Evolutionary conservation across 352 stramenopile genomes (phyloP).

Genomic region (Globisporangium iwayamae): DNA sequence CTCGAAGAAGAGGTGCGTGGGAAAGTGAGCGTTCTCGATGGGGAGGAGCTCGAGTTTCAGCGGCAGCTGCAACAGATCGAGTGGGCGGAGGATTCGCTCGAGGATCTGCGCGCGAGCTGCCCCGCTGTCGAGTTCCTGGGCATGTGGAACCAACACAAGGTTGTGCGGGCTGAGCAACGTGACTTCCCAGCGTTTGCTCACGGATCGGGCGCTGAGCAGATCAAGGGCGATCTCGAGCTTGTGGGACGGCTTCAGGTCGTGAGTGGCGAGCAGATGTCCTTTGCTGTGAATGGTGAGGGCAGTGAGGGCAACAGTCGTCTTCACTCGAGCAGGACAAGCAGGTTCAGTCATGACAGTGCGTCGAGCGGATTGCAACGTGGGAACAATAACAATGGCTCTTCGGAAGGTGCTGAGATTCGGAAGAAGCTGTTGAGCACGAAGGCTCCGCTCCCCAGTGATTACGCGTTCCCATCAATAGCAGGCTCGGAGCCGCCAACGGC

Average conservation of each 20-base stretch:
- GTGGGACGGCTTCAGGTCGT: constrained; percentile 54
- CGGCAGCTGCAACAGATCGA: constrained; percentile 70
- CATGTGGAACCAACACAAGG: constrained; percentile 67
- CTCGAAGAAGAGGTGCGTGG: constrained; percentile 37
- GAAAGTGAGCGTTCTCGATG: constrained; percentile 50
- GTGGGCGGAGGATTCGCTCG: constrained; percentile 62
- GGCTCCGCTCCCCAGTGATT: constrained; percentile 3
- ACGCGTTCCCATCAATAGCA: background rate
- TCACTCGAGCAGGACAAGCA: background rate
- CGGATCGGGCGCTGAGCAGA: constrained; percentile 33
- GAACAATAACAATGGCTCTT: background rate
- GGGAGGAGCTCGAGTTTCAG: constrained; percentile 57
- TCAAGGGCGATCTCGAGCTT: constrained; percentile 62
- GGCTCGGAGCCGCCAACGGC: background rate
- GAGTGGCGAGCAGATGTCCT: constrained; percentile 25
- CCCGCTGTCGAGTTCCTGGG: constrained; percentile 58
- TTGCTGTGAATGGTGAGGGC: constrained; percentile 10
- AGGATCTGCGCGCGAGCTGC: constrained; percentile 37
- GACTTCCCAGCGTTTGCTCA: constrained; percentile 47
- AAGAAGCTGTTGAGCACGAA: constrained; percentile 38
- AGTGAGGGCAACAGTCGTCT: constrained; percentile 11
- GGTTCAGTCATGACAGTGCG: constrained; percentile 5
- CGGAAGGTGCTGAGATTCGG: constrained; percentile 27
- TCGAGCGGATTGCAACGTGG: background rate
- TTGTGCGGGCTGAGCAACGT: constrained; percentile 55